Evolutionary conservation across 352 stramenopile genomes (phyloP).

Genomic region (Globisporangium lucens): DNA sequence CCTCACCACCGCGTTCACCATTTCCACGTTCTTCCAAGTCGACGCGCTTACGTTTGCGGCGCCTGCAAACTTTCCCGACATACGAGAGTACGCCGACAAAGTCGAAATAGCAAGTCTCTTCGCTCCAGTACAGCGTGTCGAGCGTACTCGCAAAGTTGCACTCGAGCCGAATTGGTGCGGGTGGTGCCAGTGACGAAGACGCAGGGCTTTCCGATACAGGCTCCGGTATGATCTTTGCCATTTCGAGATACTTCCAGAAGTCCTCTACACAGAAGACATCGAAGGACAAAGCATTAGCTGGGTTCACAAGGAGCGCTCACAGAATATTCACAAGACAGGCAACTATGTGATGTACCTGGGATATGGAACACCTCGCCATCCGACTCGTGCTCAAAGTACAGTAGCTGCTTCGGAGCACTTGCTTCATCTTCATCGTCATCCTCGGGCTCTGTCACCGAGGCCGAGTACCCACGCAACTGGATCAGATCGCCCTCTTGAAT

Average conservation of each 20-base stretch:
- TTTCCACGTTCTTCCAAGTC: not conserved
- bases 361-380: conserved; percentile 33
- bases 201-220: not conserved
- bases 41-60: conserved; percentile 25
- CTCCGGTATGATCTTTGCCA: conserved; percentile 23
- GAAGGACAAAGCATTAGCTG: too few relatives aligned
- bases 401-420: conserved; percentile 10
- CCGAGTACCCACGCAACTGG: conserved; percentile 46
- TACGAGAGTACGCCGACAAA: conserved; percentile 60
- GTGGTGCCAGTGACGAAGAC: not conserved
- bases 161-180: conserved; percentile 35
- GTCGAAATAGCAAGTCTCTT: conserved; percentile 46
- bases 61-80: conserved; percentile 40
- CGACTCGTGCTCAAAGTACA: conserved; percentile 36
- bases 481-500: conserved; percentile 63
- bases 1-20: not conserved
- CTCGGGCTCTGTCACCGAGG: conserved; percentile 15
- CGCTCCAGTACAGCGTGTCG: conserved; percentile 27
- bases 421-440: conserved; percentile 10
- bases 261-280: conserved; percentile 28
- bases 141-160: conserved; percentile 41
- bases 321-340: too few relatives aligned
- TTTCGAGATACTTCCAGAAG: conserved; percentile 54
- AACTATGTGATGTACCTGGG: conserved; percentile 20
- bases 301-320: too few relatives aligned